Evolutionary conservation across 306 rosid species (phyloP), one percentile per base, ranked within the genome.

Genomic region (Astragalus glycyphyllos): DNA sequence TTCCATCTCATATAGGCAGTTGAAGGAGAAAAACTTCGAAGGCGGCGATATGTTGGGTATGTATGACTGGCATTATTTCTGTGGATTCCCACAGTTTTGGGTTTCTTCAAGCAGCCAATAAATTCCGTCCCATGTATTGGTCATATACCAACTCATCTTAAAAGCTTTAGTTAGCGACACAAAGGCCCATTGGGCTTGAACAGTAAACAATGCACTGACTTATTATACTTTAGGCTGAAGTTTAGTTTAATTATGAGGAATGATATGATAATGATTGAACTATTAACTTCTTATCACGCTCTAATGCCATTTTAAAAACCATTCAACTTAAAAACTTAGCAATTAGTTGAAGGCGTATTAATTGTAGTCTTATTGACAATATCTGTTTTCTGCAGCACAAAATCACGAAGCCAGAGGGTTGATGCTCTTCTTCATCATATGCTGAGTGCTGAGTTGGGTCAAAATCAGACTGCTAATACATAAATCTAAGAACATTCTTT

Each of bases 391-490:
- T 87, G 76, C 89, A 95, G 99, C 78, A 84, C 96, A 34, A 95
- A 91, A 82, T 4, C 89, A 59, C 87, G 74, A 54, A 95, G 92
- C 79, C 95, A 87, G 71, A 95, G 97, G 84, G 89, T 87, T 77
- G 96, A 87, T 63, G 59, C 16, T 61, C 99, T 95, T 79, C 99
- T 95, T 71, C 97, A 95, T 85, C 97, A 91, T 80, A 95, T 95
- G 92, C 73, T 91, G 89, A 95, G 99, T 79, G 77, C 92, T 11
- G 99, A 95, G 83, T 83, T 95, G 48, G 42, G 73, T 71, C 56
- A 80, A 74, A 53, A 81, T 37, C 76, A 87, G 51, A 37, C 83
- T 81, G 63, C 91, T 71, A 64, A 41, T 62, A 50, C 89, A 67
- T 79, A 79, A 72, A 23, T 40, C 42, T 31, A 58, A 46, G 58